Percentiles rank a stretch among this genome's conserved stretches.
Evolutionary conservation across 2,329 filamentous ascomycete species (phyloP).

Genomic region (Penicillium rolfsii): DNA sequence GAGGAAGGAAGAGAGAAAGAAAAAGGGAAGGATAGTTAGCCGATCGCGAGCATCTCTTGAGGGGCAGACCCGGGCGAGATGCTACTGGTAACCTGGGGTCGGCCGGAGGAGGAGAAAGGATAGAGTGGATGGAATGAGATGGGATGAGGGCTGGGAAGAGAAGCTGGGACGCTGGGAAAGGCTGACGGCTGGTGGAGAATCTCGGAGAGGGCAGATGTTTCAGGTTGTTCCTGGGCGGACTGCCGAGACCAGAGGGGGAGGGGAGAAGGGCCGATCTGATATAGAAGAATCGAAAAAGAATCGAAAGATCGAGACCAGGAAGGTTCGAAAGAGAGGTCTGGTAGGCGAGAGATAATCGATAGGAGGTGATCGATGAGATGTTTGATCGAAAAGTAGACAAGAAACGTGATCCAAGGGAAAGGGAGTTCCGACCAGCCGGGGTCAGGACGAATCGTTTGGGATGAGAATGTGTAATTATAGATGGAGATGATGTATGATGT

Average conservation of each 20-base stretch:
- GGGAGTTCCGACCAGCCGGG: background rate
- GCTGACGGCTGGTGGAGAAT: conserved; percentile 8
- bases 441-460: background rate
- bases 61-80: conserved; percentile 11
- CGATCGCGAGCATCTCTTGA: conserved; percentile 26
- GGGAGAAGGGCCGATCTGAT: background rate
- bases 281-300: background rate
- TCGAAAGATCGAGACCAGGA: background rate
- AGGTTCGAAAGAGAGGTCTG: background rate
- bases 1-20: conserved; percentile 5
- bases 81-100: conserved; percentile 1
- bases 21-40: conserved; percentile 24
- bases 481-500: background rate
- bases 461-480: background rate
- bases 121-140: background rate
- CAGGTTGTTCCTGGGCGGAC: conserved; percentile 14
- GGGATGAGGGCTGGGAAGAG: background rate
- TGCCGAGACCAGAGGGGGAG: background rate
- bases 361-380: background rate
- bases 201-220: conserved; percentile 11
- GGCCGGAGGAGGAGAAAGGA: background rate
- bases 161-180: conserved; percentile 11
- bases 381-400: too few species aligned
- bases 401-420: background rate
- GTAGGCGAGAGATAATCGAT: background rate